Base-by-base conservation (phyloP, 306 rosid species). In the Vigna unguiculata region DNA sequence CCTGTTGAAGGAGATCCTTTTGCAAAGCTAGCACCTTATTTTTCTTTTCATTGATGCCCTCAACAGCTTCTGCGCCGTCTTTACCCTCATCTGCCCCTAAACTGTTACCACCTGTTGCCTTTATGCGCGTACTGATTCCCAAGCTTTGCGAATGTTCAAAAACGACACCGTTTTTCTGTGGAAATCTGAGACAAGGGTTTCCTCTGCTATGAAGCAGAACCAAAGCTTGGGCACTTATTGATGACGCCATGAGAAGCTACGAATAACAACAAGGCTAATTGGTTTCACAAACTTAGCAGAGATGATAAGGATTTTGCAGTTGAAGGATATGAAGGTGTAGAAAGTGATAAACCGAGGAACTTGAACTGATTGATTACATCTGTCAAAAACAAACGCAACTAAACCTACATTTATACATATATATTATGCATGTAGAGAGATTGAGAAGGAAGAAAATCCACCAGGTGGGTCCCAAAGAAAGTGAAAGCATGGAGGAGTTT, bases 11-110 rank as follows among this genome's bases (percentile, higher is more conserved):
- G 51, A 90, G 84, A 62, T 85, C 78, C 43, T 81, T 87, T 58
- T 92, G 97, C 81, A 81, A 21, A 58, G 88, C 89, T 46, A 92
- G 91, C 70, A 85, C 86, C 86, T 87, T 92, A 78, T 87, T 88
- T 83, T 86, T 84, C 88, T 88, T 91, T 61, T 91, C 87, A 80
- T 81, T 86, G 78, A 88, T 82, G 85, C 84, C 87, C 69, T 74
- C 78, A 71, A 80, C 69, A 68, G 78, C 88, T 19, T 86, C 89
- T 1, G 84, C 20, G 5, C 74, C 91, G 65, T 81, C 88, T 17
- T 73, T 61, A 43, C 61, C 75, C 43, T 80, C 88, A 52, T 73
- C 71, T 6, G 49, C 74, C 69, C 38, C 82, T 3, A 69, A 60
- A 30, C 43, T 68, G 71, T 78, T 21, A 51, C 48, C 82, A 9